These are phyloP conservation scores for Xerocomus brunneocitrinus DNA, from an alignment of 768 basidiomycete genomes.

Conservation along the genomic window DNA sequence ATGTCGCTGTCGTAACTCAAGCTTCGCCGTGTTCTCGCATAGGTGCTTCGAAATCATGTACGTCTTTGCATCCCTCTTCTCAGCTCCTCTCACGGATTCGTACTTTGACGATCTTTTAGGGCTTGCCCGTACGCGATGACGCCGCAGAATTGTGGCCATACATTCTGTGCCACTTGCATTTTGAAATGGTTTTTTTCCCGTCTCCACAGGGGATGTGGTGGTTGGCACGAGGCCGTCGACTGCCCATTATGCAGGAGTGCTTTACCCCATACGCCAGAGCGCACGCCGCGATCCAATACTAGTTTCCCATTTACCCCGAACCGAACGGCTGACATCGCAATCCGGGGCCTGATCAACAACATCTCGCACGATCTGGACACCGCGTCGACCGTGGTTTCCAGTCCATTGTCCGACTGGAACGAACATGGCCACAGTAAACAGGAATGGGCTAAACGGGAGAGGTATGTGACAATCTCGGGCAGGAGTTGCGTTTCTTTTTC, in stretches of 20 bases:
- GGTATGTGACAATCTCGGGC: slow-evolving; percentile 34
- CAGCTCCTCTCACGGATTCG: slow-evolving; percentile 3
- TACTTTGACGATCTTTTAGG: slow-evolving; percentile 15
- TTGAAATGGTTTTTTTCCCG: slow-evolving; percentile 68
- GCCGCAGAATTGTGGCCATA: slow-evolving; percentile 58
- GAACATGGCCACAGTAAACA: slow-evolving; percentile 44
- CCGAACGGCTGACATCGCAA: slow-evolving; percentile 48
- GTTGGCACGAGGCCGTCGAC: slow-evolving; percentile 64
- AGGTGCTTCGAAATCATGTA: slow-evolving; percentile 65
- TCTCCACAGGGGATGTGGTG: slow-evolving; percentile 56
- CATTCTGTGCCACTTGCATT: slow-evolving; percentile 64
- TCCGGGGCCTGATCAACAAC: slow-evolving; percentile 50
- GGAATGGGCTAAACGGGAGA: slow-evolving; percentile 59
- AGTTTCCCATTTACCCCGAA: slow-evolving; percentile 65
- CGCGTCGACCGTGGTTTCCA: slow-evolving; percentile 27
- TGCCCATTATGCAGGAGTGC: slow-evolving; percentile 63
- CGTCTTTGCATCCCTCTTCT: slow-evolving; percentile 8
- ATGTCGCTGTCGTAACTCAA: slow-evolving; percentile 9
- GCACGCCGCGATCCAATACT: slow-evolving; percentile 42
- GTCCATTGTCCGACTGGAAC: slow-evolving; percentile 46
- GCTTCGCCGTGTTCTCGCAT: slow-evolving; percentile 2
- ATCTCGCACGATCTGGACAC: slow-evolving; percentile 39
- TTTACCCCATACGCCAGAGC: slow-evolving; percentile 49
- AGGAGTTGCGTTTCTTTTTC: slow-evolving; percentile 1
- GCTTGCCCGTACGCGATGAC: slow-evolving; percentile 55